A percentile compares a stretch with the other conserved stretches of the same genome.
Conservation (phyloP, 305 asterid species). For the Fraxinus ornus region DNA sequence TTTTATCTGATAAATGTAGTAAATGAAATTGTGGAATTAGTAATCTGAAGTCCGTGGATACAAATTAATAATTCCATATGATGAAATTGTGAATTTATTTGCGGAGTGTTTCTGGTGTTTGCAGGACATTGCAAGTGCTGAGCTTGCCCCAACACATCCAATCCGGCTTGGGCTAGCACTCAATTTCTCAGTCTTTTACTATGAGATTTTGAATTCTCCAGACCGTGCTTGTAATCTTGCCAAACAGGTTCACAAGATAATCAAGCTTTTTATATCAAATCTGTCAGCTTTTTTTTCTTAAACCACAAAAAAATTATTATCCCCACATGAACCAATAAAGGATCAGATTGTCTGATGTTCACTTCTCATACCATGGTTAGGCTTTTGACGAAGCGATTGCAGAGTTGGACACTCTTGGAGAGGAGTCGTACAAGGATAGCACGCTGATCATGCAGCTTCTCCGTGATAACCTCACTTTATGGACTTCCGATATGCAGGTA, state of each 20-base stretch:
- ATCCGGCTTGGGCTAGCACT: slow-evolving; percentile 60
- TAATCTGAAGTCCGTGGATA: background rate
- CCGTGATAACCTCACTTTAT: slow-evolving; percentile 1
- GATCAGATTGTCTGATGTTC: too few relatives aligned
- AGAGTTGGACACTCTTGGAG: slow-evolving; percentile 3
- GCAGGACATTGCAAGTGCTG: slow-evolving; percentile 50
- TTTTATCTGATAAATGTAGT: too few relatives aligned
- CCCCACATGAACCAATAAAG: background rate
- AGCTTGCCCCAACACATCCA: slow-evolving; percentile 58
- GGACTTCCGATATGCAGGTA: slow-evolving; percentile 5
- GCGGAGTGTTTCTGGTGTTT: background rate
- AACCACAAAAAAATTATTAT: background rate
- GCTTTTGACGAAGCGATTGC: slow-evolving; percentile 4
- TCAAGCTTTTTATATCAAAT: background rate
- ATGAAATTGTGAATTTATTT: background rate
- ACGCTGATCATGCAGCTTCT: slow-evolving; percentile 4
- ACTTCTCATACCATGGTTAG: background rate
- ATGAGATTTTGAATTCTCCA: slow-evolving; percentile 56
- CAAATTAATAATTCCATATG: background rate
- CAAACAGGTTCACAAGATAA: slow-evolving; percentile 40
- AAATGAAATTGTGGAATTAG: too few relatives aligned
- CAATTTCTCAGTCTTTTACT: slow-evolving; percentile 58
- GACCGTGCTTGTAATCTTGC: slow-evolving; percentile 61
- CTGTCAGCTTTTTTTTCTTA: too few relatives aligned
- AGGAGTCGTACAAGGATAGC: slow-evolving; percentile 5